Conservation (phyloP, 2,329 filamentous ascomycete genomes). For the Emmonsiellopsis sp. region DNA sequence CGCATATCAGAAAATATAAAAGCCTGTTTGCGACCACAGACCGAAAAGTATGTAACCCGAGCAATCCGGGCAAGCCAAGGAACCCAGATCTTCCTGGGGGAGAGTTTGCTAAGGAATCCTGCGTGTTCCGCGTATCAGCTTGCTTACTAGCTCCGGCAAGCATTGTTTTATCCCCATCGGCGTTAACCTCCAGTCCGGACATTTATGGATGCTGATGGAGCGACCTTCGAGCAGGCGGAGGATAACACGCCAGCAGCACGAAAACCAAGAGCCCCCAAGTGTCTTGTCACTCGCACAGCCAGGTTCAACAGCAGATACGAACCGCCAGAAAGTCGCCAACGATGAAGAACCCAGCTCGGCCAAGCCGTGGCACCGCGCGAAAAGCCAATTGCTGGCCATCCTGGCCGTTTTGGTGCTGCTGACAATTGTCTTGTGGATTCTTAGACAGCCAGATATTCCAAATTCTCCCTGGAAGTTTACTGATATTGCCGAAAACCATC, state of each 20-base stretch:
- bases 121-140: background rate
- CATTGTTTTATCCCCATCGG: background rate
- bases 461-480: background rate
- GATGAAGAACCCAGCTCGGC: background rate
- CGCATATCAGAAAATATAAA: background rate
- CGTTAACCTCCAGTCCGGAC: background rate
- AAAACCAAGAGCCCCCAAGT: constrained; percentile 1
- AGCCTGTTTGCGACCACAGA: background rate
- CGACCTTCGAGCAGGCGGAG: constrained; percentile 13
- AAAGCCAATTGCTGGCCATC: background rate
- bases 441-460: background rate
- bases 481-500: background rate
- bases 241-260: background rate
- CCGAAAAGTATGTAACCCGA: background rate
- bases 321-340: background rate
- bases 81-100: background rate
- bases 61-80: background rate
- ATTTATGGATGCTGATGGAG: constrained; percentile 10
- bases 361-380: background rate
- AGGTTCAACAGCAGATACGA: background rate
- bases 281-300: constrained; percentile 5
- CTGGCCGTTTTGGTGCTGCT: background rate
- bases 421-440: background rate
- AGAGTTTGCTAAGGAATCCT: background rate
- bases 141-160: background rate